Evolutionary conservation across 179 eudicot species (phyloP).

Genomic region (Silene noctiflora): DNA sequence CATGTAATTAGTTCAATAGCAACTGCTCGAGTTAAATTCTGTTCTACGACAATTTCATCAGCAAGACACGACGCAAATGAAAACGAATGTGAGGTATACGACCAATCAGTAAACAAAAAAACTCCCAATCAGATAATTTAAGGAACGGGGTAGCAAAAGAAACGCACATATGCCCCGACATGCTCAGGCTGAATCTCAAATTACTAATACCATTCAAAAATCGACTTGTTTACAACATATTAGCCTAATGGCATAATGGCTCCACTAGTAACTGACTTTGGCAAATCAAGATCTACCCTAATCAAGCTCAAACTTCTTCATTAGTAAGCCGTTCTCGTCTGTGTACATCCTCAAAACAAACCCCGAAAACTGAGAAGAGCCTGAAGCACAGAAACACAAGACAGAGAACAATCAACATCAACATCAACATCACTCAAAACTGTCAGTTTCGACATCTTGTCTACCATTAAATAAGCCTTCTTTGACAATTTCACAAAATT

Average conservation of each 20-base stretch:
- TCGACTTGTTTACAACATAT: no score
- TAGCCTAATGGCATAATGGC: no score
- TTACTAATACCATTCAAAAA: no score
- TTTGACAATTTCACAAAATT: background rate
- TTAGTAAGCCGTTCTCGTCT: background rate
- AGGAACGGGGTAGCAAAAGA: no score
- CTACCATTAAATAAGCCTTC: constrained; percentile 1
- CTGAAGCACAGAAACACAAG: background rate
- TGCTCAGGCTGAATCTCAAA: no score
- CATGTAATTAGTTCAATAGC: background rate
- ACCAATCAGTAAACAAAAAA: background rate
- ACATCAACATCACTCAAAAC: background rate
- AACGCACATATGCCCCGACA: no score
- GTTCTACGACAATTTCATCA: background rate
- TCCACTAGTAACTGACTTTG: no score
- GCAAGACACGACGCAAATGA: background rate
- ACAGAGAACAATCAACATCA: constrained; percentile 1
- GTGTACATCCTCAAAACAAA: background rate
- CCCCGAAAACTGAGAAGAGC: background rate
- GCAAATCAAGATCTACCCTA: no score
- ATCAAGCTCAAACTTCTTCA: no score
- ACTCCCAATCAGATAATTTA: no score
- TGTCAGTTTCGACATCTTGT: background rate
- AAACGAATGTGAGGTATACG: background rate
- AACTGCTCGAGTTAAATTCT: no score